These are phyloP conservation scores for Coemansia guatemalensis DNA, from an alignment of 192 early-diverging fungal species.

Conservation along the genomic window DNA sequence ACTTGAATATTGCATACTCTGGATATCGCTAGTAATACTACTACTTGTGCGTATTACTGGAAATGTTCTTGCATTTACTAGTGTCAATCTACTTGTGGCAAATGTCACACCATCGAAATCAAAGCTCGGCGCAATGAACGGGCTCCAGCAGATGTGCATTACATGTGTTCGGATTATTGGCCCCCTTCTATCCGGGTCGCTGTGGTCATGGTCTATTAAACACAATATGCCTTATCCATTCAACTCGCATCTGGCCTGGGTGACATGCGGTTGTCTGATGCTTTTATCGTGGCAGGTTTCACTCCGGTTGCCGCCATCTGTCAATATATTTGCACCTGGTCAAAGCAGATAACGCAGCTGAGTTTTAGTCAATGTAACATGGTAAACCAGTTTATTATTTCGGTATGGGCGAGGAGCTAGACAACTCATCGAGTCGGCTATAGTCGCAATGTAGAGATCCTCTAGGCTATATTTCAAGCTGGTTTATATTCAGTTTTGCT, in stretches of 20 bases:
- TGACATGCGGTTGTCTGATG: slow-evolving; percentile 12
- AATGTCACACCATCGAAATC: slow-evolving; percentile 34
- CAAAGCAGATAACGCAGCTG: neutral
- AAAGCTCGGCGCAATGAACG: slow-evolving; percentile 41
- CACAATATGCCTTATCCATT: slow-evolving; percentile 35
- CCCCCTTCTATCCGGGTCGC: slow-evolving; percentile 24
- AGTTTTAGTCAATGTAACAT: too few species aligned
- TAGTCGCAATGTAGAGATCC: too few species aligned
- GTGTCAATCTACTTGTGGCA: slow-evolving; percentile 33
- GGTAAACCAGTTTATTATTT: too few species aligned
- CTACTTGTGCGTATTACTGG: slow-evolving; percentile 26
- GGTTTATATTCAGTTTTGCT: too few species aligned
- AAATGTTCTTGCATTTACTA: slow-evolving; percentile 32
- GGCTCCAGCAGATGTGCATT: slow-evolving; percentile 33
- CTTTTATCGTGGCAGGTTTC: slow-evolving; percentile 9
- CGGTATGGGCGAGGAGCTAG: too few species aligned
- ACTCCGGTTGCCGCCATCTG: slow-evolving; percentile 22
- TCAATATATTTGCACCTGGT: slow-evolving; percentile 36
- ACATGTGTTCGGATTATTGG: slow-evolving; percentile 23
- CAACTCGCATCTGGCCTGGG: slow-evolving; percentile 41
- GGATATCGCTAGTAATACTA: slow-evolving; percentile 20
- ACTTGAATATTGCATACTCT: slow-evolving; percentile 18
- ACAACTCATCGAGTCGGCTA: too few species aligned
- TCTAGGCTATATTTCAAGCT: too few species aligned
- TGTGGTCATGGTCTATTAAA: slow-evolving; percentile 45